A percentile compares a stretch with the other conserved stretches of the same genome.
These are phyloP conservation scores for Novakomyces olei DNA, from an alignment of 805 yeast species.

Conservation along the genomic window DNA sequence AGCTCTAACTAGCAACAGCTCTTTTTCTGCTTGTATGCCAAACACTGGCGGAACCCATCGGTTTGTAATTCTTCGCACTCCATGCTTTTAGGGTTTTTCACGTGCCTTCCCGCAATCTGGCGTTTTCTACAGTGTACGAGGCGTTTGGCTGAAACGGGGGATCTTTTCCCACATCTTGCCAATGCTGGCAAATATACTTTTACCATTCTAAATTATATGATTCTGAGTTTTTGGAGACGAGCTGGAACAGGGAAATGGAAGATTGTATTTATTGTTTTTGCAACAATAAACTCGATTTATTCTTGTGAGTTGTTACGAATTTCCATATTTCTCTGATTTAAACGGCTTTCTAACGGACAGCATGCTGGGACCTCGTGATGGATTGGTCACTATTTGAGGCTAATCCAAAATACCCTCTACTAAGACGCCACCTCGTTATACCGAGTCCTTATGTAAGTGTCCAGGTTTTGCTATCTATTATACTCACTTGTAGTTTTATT, in stretches of 20 bases:
- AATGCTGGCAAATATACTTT: constrained; percentile 59
- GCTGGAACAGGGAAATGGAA: constrained; percentile 19
- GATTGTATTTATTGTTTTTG: constrained; percentile 49
- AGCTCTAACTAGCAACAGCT: too few relatives aligned
- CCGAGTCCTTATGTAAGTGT: constrained; percentile 35
- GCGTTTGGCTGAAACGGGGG: constrained; percentile 82
- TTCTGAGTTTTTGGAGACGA: constrained; percentile 56
- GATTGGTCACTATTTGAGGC: constrained; percentile 89
- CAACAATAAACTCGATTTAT: constrained; percentile 45
- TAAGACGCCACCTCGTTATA: too few relatives aligned
- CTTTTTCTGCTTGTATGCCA: constrained; percentile 60
- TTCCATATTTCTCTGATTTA: too few relatives aligned
- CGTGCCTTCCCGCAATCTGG: constrained; percentile 73
- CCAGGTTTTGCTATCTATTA: constrained; percentile 41
- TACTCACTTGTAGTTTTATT: constrained; percentile 43
- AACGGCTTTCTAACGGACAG: too few relatives aligned
- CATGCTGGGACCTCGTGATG: constrained; percentile 95
- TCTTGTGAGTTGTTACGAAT: too few relatives aligned
- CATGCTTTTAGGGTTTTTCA: constrained; percentile 56
- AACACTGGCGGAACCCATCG: constrained; percentile 32
- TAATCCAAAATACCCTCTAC: too few relatives aligned
- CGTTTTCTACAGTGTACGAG: constrained; percentile 76
- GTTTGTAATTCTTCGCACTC: constrained; percentile 63
- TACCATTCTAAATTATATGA: constrained; percentile 43
- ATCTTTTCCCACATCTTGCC: constrained; percentile 88